Conservation (phyloP, 768 basidiomycete species). For the button mushroom (Agaricus bisporus) region DNA sequence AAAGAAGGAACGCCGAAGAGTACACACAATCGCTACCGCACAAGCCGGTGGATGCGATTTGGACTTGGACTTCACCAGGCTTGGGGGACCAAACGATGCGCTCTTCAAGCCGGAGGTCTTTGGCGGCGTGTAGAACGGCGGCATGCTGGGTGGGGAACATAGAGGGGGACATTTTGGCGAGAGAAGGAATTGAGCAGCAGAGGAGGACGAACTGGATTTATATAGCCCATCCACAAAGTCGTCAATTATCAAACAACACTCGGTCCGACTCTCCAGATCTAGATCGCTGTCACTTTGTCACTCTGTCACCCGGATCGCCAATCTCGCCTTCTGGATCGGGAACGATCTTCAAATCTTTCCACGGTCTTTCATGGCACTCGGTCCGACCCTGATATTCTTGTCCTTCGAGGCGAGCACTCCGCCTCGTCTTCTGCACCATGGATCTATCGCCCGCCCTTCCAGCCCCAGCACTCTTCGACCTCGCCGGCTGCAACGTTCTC, state of each 20-base stretch:
- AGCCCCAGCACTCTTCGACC: conserved; percentile 57
- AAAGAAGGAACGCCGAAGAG: neutral
- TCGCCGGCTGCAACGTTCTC: conserved; percentile 62
- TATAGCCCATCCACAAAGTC: conserved; percentile 6
- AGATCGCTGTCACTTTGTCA: conserved; percentile 2
- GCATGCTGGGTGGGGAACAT: conserved; percentile 46
- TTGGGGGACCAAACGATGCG: conserved; percentile 69
- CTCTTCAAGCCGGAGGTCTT: conserved; percentile 73
- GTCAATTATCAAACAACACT: conserved; percentile 5
- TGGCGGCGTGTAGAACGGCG: conserved; percentile 69
- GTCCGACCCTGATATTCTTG: conserved; percentile 13
- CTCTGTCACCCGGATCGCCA: neutral
- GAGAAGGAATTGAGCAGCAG: conserved; percentile 9
- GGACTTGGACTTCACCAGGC: conserved; percentile 72
- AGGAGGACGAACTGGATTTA: conserved; percentile 6
- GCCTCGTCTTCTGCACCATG: conserved; percentile 27
- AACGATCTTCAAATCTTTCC: conserved; percentile 1
- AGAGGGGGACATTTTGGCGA: conserved; percentile 28
- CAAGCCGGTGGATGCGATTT: conserved; percentile 77
- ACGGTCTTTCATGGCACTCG: conserved; percentile 1
- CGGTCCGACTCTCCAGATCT: conserved; percentile 12
- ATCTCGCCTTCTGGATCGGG: conserved; percentile 7
- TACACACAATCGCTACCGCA: conserved; percentile 80
- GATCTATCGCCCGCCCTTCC: conserved; percentile 44
- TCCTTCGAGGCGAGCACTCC: conserved; percentile 7